phyloP scores from a whole-genome alignment of 1,139 yeast species.

The Yamadazyma kanchanaburiensis region DNA sequence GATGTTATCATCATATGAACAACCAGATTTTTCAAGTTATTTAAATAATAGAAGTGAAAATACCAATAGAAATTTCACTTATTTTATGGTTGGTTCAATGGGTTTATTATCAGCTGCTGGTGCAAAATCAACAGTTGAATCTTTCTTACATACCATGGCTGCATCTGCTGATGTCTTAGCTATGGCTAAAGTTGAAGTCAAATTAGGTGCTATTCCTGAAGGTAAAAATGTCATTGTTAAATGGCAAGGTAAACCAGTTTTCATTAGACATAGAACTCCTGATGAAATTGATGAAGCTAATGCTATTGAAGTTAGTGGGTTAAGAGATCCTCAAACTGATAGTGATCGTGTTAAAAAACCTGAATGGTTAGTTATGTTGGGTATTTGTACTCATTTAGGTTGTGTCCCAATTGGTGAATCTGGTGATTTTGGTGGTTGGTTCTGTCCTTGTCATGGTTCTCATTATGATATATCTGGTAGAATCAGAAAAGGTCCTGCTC shows the following conservation, averaged over 20 bases:
- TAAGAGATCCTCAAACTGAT: constrained; percentile 95
- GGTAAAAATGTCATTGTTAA: constrained; percentile 98
- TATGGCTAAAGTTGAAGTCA: constrained; percentile 98
- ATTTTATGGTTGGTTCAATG: constrained; percentile 97
- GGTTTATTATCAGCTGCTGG: constrained; percentile 95
- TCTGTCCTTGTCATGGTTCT: constrained; percentile 99
- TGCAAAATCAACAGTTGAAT: constrained; percentile 96
- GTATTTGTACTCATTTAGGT: constrained; percentile 99
- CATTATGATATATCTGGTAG: constrained; percentile 99
- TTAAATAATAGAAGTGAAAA: constrained; percentile 72
- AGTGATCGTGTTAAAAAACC: constrained; percentile 94
- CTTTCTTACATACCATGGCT: constrained; percentile 89
- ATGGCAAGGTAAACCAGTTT: constrained; percentile 99
- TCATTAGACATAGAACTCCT: constrained; percentile 97
- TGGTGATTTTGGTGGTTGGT: constrained; percentile 99
- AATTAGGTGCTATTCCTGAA: constrained; percentile 89
- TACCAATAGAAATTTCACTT: constrained; percentile 80
- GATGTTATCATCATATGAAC: constrained; percentile 73
- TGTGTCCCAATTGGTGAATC: constrained; percentile 99
- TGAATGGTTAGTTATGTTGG: constrained; percentile 98
- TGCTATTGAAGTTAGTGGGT: constrained; percentile 61
- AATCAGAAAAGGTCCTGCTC: constrained; percentile 99
- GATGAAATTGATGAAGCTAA: constrained; percentile 95
- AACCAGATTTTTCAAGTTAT: constrained; percentile 87
- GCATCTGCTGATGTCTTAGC: constrained; percentile 99